A percentile compares a stretch with the other conserved stretches of the same genome.
phyloP scores from a whole-genome alignment of 2,329 filamentous ascomycete species.

The Lachnellula hyalina region DNA sequence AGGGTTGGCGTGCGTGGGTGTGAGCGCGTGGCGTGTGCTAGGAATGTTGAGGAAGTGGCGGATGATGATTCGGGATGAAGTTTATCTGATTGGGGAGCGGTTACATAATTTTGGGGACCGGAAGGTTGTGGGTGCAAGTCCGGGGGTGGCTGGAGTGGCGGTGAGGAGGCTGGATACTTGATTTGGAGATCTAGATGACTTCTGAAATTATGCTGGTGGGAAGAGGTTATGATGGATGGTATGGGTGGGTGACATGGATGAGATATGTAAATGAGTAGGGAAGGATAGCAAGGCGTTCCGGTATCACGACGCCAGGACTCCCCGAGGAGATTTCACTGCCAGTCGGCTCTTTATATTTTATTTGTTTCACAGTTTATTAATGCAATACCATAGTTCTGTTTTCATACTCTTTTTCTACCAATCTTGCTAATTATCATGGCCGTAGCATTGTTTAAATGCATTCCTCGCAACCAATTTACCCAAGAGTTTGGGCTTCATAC shows the following conservation, averaged over 20 bases:
- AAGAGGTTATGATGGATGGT: neutral
- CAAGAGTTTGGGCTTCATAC: too few species aligned
- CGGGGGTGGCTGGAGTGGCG: conserved; percentile 10
- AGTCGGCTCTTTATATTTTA: neutral
- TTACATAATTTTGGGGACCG: conserved; percentile 82
- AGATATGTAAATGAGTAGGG: neutral
- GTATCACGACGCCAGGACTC: neutral
- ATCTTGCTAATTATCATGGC: too few species aligned
- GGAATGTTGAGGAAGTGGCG: conserved; percentile 70
- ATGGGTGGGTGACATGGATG: neutral
- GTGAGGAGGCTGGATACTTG: conserved; percentile 27
- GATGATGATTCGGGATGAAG: conserved; percentile 81
- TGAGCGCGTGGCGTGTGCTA: conserved; percentile 49
- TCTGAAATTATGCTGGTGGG: neutral
- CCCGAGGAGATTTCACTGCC: neutral
- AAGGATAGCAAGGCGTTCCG: neutral
- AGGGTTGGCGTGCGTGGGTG: conserved; percentile 34
- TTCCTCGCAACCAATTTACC: too few species aligned
- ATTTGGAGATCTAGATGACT: neutral
- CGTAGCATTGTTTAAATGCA: too few species aligned
- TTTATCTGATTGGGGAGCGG: conserved; percentile 90
- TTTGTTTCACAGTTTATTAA: neutral
- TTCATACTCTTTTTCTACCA: too few species aligned
- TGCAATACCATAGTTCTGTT: neutral
- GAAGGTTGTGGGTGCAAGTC: conserved; percentile 15